Conservation (phyloP, 1,139 yeast genomes). For the Scheffersomyces stambukii region DNA sequence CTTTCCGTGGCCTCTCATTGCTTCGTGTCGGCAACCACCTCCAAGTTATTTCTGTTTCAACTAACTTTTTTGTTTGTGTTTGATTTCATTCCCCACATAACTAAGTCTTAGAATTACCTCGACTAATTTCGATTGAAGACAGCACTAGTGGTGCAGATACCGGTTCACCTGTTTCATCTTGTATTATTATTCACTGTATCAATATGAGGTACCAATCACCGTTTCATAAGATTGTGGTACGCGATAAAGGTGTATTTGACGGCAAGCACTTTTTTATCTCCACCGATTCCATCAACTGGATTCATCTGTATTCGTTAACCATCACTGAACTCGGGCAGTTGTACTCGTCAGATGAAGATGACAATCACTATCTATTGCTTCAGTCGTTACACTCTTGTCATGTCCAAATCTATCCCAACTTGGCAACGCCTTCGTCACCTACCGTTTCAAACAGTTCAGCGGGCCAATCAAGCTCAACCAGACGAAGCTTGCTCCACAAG, state of each 20-base stretch:
- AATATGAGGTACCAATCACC: conserved; percentile 18
- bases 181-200: no score
- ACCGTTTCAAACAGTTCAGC: conserved; percentile 2
- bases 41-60: no score
- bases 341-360: conserved; percentile 31
- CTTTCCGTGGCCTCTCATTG: no score
- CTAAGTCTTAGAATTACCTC: no score
- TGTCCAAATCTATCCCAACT: conserved; percentile 32
- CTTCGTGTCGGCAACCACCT: no score
- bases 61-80: no score
- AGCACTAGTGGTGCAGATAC: no score
- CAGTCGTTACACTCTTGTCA: conserved; percentile 40
- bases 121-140: no score
- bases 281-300: conserved; percentile 38
- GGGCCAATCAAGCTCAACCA: conserved; percentile 3
- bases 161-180: no score
- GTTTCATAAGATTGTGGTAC: conserved; percentile 27
- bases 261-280: conserved; percentile 35
- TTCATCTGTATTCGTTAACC: conserved; percentile 26
- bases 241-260: conserved; percentile 34
- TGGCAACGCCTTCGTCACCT: conserved; percentile 2
- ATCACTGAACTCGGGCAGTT: conserved; percentile 37
- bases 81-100: no score
- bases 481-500: conserved; percentile 1
- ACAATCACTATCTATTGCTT: conserved; percentile 26